Evolutionary conservation across 371 early-diverging fungal species (phyloP).

Genomic region (Fennellomyces sp.): DNA sequence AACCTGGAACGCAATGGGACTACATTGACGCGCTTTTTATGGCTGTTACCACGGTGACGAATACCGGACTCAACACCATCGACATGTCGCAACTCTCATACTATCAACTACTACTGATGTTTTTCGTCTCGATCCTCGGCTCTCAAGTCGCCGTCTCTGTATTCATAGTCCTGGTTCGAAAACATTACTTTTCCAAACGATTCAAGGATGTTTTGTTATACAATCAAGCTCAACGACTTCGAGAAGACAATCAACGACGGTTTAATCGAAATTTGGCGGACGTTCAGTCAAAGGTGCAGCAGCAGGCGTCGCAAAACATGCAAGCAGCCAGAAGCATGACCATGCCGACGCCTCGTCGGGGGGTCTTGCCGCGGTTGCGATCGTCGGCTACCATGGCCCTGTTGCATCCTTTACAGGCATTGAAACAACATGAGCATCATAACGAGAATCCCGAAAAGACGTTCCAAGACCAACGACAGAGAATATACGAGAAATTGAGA

Average conservation of each 20-base stretch:
- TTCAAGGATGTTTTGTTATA: conserved; percentile 34
- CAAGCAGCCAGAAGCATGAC: background rate
- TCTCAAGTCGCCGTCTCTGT: conserved; percentile 29
- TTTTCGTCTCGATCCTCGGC: conserved; percentile 30
- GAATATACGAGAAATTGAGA: background rate
- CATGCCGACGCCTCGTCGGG: background rate
- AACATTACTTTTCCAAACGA: conserved; percentile 37
- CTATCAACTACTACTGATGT: conserved; percentile 32
- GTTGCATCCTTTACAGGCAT: background rate
- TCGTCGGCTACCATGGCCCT: background rate
- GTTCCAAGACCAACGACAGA: too few relatives aligned
- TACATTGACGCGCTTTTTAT: conserved; percentile 40
- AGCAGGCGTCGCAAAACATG: background rate
- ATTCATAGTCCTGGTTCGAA: conserved; percentile 38
- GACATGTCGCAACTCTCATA: conserved; percentile 34
- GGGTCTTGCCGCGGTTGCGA: background rate
- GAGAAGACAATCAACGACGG: conserved; percentile 21
- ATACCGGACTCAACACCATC: conserved; percentile 41
- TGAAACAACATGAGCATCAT: background rate
- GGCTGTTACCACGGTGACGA: conserved; percentile 34
- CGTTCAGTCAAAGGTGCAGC: background rate
- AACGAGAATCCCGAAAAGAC: background rate
- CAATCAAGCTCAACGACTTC: conserved; percentile 25
- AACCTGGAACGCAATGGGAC: conserved; percentile 33
- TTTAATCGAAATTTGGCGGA: conserved; percentile 8